Conservation (phyloP, 2,329 filamentous ascomycete species). For the Ilyonectria destructans region DNA sequence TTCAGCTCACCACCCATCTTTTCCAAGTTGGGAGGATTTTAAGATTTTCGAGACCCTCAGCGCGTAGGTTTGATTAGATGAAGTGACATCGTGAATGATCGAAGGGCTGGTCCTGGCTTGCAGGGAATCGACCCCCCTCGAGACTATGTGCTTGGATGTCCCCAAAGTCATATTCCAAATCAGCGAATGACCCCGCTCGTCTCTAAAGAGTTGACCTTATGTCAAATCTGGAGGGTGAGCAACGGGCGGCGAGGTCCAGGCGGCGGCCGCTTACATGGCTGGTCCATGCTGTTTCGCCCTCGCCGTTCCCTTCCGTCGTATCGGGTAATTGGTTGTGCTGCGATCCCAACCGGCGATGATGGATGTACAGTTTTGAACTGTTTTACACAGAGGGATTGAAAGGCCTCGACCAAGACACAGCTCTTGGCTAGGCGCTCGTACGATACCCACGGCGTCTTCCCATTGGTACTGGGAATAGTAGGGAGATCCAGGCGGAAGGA, state of each 20-base stretch:
- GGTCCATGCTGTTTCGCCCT: conserved; percentile 33
- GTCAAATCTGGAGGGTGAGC: conserved; percentile 41
- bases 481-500: conserved; percentile 25
- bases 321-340: conserved; percentile 29
- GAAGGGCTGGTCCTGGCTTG: conserved; percentile 35
- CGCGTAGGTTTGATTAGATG: conserved; percentile 43
- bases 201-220: conserved; percentile 41
- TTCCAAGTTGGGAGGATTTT: conserved; percentile 3
- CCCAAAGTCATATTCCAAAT: conserved; percentile 38
- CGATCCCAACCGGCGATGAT: conserved; percentile 13
- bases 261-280: conserved; percentile 16
- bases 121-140: conserved; percentile 36
- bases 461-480: conserved; percentile 21
- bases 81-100: conserved; percentile 43
- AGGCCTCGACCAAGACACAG: conserved; percentile 38
- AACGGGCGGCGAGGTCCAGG: conserved; percentile 25
- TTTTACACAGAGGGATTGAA: conserved; percentile 32
- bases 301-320: conserved; percentile 28
- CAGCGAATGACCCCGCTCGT: conserved; percentile 35
- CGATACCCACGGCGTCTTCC: conserved; percentile 38
- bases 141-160: conserved; percentile 38
- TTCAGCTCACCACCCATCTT: conserved; percentile 2
- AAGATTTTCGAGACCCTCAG: conserved; percentile 16
- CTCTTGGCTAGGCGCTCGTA: conserved; percentile 43
- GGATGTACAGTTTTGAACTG: conserved; percentile 24